These are phyloP conservation scores for Hypoxylon lienhwacheense DNA, from an alignment of 495 filamentous ascomycete genomes.

Conservation along the genomic window DNA sequence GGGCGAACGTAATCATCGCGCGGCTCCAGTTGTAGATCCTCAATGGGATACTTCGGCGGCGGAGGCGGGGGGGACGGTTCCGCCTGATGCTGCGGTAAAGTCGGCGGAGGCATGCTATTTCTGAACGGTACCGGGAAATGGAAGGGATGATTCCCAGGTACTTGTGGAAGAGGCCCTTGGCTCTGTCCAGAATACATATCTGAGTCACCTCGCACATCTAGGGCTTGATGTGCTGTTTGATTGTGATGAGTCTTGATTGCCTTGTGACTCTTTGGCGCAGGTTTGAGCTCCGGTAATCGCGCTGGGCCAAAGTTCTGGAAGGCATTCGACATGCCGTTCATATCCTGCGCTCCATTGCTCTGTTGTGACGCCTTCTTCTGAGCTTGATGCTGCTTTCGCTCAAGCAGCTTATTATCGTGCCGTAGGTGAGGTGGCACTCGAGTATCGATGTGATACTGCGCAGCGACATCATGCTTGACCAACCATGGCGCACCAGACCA, in stretches of 20 bases:
- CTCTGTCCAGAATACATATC: conserved; percentile 41
- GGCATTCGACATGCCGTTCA: conserved; percentile 40
- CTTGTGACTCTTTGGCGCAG: conserved; percentile 77
- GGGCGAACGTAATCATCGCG: conserved; percentile 65
- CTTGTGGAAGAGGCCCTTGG: conserved; percentile 43
- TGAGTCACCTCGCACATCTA: conserved; percentile 41
- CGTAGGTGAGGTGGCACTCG: conserved; percentile 81
- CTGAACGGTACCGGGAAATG: conserved; percentile 47
- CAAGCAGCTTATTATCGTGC: conserved; percentile 74
- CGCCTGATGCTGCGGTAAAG: conserved; percentile 26
- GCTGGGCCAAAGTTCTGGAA: conserved; percentile 50
- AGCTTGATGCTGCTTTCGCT: conserved; percentile 68
- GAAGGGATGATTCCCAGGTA: conserved; percentile 46
- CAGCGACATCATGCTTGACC: conserved; percentile 84
- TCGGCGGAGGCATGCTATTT: conserved; percentile 41
- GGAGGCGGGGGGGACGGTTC: conserved; percentile 63
- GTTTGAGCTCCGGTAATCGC: conserved; percentile 74
- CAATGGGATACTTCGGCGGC: conserved; percentile 91
- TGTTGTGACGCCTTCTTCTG: conserved; percentile 66
- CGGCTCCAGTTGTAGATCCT: conserved; percentile 80
- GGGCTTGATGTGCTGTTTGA: conserved; percentile 23
- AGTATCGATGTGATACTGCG: conserved; percentile 79
- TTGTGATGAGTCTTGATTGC: conserved; percentile 49
- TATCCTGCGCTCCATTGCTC: conserved; percentile 44
- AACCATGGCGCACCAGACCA: conserved; percentile 97